These are phyloP conservation scores for Mangifera indica DNA, from an alignment of 345 rosid genomes.

Conservation along the genomic window DNA sequence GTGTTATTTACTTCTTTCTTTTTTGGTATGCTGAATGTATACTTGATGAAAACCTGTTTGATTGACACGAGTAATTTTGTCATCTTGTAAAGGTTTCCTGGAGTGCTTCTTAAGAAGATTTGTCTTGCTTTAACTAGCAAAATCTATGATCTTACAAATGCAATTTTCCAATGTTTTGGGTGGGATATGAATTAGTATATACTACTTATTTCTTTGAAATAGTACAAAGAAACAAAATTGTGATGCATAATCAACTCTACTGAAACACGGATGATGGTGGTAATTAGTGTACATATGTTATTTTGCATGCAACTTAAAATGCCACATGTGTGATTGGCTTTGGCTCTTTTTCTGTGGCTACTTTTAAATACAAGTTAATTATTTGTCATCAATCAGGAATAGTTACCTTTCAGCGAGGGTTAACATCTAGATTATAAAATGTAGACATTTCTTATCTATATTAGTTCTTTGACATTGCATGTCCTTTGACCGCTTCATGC, in stretches of 20 bases:
- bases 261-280: background rate
- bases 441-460: background rate
- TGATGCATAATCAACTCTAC: background rate
- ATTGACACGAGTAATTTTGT: slow-evolving; percentile 2
- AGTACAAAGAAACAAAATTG: background rate
- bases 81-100: background rate
- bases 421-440: background rate
- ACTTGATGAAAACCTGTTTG: background rate
- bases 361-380: background rate
- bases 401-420: background rate
- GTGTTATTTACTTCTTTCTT: background rate
- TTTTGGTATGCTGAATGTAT: background rate
- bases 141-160: background rate
- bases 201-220: background rate
- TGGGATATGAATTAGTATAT: background rate
- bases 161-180: background rate
- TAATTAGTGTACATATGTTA: background rate
- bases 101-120: background rate
- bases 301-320: background rate
- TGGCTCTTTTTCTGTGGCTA: background rate
- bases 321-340: background rate
- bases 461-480: background rate
- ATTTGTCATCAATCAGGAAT: background rate
- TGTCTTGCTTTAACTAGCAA: background rate
- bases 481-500: background rate